Evolutionary conservation across 257 asterid genomes (phyloP).

Genomic region (Solanum ossicruentum): DNA sequence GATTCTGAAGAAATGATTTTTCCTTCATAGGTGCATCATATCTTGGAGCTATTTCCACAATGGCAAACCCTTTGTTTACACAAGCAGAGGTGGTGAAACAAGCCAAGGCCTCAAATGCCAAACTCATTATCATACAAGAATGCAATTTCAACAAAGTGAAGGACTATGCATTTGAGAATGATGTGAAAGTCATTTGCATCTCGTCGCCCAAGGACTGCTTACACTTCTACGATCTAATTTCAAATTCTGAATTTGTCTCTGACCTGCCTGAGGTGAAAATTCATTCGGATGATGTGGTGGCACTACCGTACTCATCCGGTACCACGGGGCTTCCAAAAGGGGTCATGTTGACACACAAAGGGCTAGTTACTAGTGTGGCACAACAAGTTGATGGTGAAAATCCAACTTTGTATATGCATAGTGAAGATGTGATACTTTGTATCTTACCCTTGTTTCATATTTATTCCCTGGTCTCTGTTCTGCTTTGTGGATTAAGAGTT

Average conservation of each 20-base stretch:
- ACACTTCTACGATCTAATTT: constrained; percentile 19
- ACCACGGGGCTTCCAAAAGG: constrained; percentile 98
- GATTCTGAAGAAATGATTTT: background rate
- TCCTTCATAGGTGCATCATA: constrained; percentile 74
- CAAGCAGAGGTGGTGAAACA: constrained; percentile 64
- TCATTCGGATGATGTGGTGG: constrained; percentile 59
- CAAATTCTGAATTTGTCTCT: background rate
- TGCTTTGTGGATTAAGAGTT: constrained; percentile 82
- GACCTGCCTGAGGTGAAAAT: constrained; percentile 40
- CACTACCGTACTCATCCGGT: constrained; percentile 86
- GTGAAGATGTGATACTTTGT: constrained; percentile 68
- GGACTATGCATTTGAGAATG: constrained; percentile 30
- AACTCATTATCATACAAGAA: constrained; percentile 43
- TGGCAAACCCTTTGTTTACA: constrained; percentile 82
- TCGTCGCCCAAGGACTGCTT: constrained; percentile 28
- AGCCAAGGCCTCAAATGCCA: constrained; percentile 53
- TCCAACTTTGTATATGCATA: constrained; percentile 67
- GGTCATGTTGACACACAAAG: constrained; percentile 86
- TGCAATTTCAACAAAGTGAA: constrained; percentile 40
- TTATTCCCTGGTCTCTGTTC: constrained; percentile 57
- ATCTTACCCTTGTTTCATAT: constrained; percentile 72
- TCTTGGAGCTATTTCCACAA: constrained; percentile 62
- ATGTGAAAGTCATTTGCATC: constrained; percentile 30
- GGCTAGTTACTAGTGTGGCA: constrained; percentile 77
- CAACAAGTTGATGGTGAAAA: constrained; percentile 95